These are phyloP conservation scores for Leccinum variicolor DNA, from an alignment of 768 basidiomycete species.

Conservation along the genomic window DNA sequence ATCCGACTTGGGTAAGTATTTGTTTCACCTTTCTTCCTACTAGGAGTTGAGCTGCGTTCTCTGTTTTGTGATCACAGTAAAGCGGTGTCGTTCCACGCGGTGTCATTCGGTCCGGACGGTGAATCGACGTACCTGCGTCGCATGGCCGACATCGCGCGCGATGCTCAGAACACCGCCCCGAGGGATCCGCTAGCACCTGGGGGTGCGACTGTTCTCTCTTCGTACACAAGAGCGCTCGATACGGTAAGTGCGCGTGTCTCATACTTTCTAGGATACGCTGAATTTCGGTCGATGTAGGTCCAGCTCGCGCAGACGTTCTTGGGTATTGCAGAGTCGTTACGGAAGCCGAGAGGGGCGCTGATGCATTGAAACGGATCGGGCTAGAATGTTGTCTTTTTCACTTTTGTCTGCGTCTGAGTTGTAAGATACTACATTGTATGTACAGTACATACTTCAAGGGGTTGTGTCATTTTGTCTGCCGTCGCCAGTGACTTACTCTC, in stretches of 20 bases:
- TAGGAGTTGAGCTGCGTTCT: not conserved
- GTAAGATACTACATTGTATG: not conserved
- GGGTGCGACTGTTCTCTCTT: slow-evolving; percentile 36
- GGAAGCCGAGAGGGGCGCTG: slow-evolving; percentile 52
- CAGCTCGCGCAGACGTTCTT: slow-evolving; percentile 57
- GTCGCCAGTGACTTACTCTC: no score
- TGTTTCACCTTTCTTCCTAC: no score
- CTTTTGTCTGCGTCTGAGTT: not conserved
- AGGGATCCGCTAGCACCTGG: slow-evolving; percentile 36
- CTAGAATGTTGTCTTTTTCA: not conserved
- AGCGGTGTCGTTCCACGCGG: slow-evolving; percentile 54
- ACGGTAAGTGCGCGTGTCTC: slow-evolving; percentile 33
- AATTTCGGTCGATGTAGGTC: slow-evolving; percentile 35
- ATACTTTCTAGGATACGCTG: no score
- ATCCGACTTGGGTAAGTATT: slow-evolving; percentile 41
- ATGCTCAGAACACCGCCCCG: slow-evolving; percentile 44
- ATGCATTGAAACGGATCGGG: slow-evolving; percentile 25
- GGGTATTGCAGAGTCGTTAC: slow-evolving; percentile 53
- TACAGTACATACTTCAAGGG: no score
- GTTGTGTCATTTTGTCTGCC: not conserved
- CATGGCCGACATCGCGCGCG: slow-evolving; percentile 52
- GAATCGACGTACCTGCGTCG: slow-evolving; percentile 32
- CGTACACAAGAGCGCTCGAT: slow-evolving; percentile 49
- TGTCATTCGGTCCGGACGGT: slow-evolving; percentile 46
- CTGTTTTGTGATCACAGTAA: slow-evolving; percentile 33